A percentile compares a stretch with the other conserved stretches of the same genome.
phyloP scores from a whole-genome alignment of 768 basidiomycete species.

The Mycena amicta region DNA sequence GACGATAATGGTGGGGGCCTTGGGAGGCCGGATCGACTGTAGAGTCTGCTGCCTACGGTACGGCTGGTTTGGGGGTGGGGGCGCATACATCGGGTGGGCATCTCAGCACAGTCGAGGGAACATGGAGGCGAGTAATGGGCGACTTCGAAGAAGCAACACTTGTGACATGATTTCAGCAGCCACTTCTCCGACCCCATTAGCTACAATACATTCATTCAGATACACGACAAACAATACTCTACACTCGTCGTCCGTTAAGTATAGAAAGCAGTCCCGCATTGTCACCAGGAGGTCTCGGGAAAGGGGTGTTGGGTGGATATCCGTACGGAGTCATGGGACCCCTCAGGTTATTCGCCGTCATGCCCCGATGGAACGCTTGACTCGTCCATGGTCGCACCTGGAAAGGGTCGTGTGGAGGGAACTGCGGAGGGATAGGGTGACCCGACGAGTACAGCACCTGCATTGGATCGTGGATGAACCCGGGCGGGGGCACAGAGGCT shows the following conservation, averaged over 20 bases:
- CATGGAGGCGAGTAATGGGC: conserved; percentile 2
- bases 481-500: conserved; percentile 22
- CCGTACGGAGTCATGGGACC: conserved; percentile 15
- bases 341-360: conserved; percentile 38
- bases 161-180: neutral
- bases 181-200: conserved; percentile 14
- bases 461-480: conserved; percentile 19
- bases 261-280: conserved; percentile 24
- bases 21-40: conserved; percentile 37
- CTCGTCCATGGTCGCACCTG: conserved; percentile 41
- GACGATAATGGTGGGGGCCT: conserved; percentile 66
- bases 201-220: neutral
- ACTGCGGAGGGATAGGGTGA: neutral
- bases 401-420: conserved; percentile 20
- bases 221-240: conserved; percentile 5
- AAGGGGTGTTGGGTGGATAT: neutral
- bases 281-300: neutral
- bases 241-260: conserved; percentile 21
- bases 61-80: conserved; percentile 28
- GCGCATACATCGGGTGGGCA: conserved; percentile 21
- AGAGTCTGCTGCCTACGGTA: conserved; percentile 30
- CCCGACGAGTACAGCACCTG: conserved; percentile 22
- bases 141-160: neutral
- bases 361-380: conserved; percentile 24
- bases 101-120: conserved; percentile 1